Base-by-base conservation (phyloP, 352 stramenopile genomes). In the Phytopythium aichiense region DNA sequence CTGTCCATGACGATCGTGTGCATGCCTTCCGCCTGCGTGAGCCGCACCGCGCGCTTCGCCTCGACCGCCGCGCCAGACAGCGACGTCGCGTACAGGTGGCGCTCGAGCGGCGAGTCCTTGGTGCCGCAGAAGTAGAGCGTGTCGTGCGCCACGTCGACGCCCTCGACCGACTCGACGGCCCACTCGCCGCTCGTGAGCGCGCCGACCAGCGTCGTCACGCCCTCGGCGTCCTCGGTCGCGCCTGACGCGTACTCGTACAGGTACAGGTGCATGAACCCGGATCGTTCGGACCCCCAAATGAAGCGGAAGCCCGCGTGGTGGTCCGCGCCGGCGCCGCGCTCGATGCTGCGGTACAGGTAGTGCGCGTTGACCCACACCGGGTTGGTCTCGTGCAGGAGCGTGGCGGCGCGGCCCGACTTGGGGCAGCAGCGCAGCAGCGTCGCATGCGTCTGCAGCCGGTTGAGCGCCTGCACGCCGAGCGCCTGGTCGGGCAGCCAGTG, bases 231-330 rank as follows among this genome's bases (percentile, higher is more conserved):
- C n/a, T 48, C 33, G 1, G 60, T 54, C 4, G 72, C 69, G 25
- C 70, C 63, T 33, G 78, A 61, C 38, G 66, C 71, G 64, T 89
- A 98, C 60, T 95, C 95, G 72, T 99, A 99, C 57, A 99, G 71
- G 75, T 99, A 99, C 50, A 99, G 69, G 61, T 98, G 96, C 79
- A 92, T 95, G 67, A 88, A 98, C n/a, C 96, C 96, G 31, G 77
- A 87, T 46, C 94, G 74, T 77, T 99, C 96, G 1, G 88, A 98
- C 13, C 83, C 92, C 91, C 96, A 99, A 40, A 98, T 77, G 70
- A 99, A 98, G 20, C 89, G 96, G 72, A 98, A 98, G 7, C 79
- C 81, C 53, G 81, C 83, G 56, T 94, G 84, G 64, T 66, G 80
- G 64, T 86, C 73, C 8, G 51, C 9, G 18, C 31, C n/a, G 7